These are phyloP conservation scores for Yarrowia alimentaria DNA, from an alignment of 805 yeast genomes.

Conservation along the genomic window DNA sequence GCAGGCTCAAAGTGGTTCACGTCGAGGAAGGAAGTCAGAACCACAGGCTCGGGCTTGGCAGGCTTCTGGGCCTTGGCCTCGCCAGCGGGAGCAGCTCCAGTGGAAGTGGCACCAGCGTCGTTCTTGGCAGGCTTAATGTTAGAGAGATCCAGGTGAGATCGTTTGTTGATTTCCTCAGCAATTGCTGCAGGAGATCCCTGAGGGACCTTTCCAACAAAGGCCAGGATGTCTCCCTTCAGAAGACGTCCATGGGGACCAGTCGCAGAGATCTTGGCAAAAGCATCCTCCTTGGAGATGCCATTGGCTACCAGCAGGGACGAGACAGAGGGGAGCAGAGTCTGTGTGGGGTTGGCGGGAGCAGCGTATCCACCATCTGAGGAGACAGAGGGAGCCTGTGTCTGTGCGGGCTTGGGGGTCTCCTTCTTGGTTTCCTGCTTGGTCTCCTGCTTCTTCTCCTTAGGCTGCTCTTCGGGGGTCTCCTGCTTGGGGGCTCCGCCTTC, in stretches of 20 bases:
- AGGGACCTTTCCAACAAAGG: slow-evolving; percentile 72
- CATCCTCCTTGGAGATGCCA: slow-evolving; percentile 65
- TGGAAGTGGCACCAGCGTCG: background rate
- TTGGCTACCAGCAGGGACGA: slow-evolving; percentile 59
- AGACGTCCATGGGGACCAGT: slow-evolving; percentile 88
- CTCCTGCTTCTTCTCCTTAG: slow-evolving; percentile 34
- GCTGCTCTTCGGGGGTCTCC: slow-evolving; percentile 32
- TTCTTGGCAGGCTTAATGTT: slow-evolving; percentile 46
- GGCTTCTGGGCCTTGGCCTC: slow-evolving; percentile 30
- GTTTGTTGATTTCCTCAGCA: slow-evolving; percentile 52
- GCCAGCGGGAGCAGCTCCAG: slow-evolving; percentile 29
- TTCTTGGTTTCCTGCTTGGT: slow-evolving; percentile 33
- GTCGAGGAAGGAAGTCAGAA: slow-evolving; percentile 28
- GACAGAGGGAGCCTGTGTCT: slow-evolving; percentile 21
- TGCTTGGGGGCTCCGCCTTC: too few species aligned
- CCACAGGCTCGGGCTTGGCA: slow-evolving; percentile 30
- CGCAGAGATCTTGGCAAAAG: slow-evolving; percentile 68
- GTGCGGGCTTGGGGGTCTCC: slow-evolving; percentile 28
- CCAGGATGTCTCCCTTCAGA: slow-evolving; percentile 87
- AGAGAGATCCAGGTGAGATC: slow-evolving; percentile 68
- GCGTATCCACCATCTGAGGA: slow-evolving; percentile 31
- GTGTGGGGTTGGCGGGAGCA: slow-evolving; percentile 59
- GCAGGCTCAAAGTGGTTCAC: slow-evolving; percentile 30
- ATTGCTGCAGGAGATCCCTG: slow-evolving; percentile 53
- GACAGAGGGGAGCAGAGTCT: slow-evolving; percentile 77